Conservation (phyloP, 1,284 basidiomycete species). For the Boletus mariae region DNA sequence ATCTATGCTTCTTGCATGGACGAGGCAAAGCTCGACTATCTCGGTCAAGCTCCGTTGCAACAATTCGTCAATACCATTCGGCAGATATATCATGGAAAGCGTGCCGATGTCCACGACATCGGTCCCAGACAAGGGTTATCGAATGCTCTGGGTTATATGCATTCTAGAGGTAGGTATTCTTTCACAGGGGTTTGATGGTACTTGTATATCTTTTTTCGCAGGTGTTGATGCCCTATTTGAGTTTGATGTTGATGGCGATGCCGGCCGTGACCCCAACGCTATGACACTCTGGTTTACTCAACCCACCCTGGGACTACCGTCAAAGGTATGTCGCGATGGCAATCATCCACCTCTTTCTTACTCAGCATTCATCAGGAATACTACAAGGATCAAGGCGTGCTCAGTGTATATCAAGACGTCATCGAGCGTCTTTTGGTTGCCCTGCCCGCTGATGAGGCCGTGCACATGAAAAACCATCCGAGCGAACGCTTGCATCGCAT, state of each 20-base stretch:
- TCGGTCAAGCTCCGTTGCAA: conserved; percentile 61
- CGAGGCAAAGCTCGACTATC: conserved; percentile 58
- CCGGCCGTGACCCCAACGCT: conserved; percentile 82
- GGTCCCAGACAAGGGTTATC: conserved; percentile 56
- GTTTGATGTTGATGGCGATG: conserved; percentile 83
- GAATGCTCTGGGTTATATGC: conserved; percentile 80
- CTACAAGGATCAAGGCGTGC: conserved; percentile 75
- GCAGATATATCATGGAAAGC: conserved; percentile 53
- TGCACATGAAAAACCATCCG: conserved; percentile 8
- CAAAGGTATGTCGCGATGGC: conserved; percentile 55
- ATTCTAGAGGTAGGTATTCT: conserved; percentile 65
- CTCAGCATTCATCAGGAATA: conserved; percentile 62
- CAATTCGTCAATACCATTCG: conserved; percentile 56
- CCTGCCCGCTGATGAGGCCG: conserved; percentile 48
- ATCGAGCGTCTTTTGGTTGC: conserved; percentile 65
- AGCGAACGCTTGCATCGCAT: conserved; percentile 17
- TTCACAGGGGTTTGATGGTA: background rate
- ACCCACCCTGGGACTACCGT: conserved; percentile 80
- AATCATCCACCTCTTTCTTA: conserved; percentile 2
- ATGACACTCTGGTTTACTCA: conserved; percentile 89
- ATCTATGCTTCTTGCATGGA: conserved; percentile 86
- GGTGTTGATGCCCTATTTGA: conserved; percentile 78
- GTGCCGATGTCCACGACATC: conserved; percentile 37
- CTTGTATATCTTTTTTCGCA: conserved; percentile 30
- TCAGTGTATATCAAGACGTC: conserved; percentile 69